Conservation (phyloP, 2,329 filamentous ascomycete genomes). For the Colletotrichum trifolii region DNA sequence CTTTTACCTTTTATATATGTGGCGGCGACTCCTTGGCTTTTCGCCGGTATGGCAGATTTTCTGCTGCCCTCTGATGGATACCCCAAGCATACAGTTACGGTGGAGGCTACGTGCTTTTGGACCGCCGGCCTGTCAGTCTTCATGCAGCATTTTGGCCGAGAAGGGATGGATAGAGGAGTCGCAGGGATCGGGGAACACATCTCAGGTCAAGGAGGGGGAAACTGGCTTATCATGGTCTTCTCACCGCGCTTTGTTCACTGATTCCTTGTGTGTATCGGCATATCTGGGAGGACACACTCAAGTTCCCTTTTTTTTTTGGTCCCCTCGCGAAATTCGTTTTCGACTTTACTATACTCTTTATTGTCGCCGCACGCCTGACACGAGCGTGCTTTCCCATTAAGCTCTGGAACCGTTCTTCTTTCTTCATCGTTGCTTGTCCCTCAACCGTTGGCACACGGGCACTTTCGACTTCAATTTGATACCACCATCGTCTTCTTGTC, state of each 20-base stretch:
- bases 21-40: constrained; percentile 28
- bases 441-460: constrained; percentile 28
- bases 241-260: constrained; percentile 22
- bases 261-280: constrained; percentile 18
- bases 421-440: constrained; percentile 26
- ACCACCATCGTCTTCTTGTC: constrained; percentile 31
- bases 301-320: constrained; percentile 17
- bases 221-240: constrained; percentile 15
- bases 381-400: constrained; percentile 16
- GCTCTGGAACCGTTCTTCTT: constrained; percentile 26
- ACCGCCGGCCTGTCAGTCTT: constrained; percentile 44
- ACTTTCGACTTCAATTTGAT: constrained; percentile 35
- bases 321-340: constrained; percentile 7
- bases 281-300: constrained; percentile 21
- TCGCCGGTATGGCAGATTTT: constrained; percentile 31
- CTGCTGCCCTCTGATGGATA: constrained; percentile 43
- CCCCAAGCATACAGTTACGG: constrained; percentile 48
- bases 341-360: constrained; percentile 16
- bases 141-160: constrained; percentile 47
- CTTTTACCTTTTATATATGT: constrained; percentile 32
- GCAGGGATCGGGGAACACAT: constrained; percentile 35
- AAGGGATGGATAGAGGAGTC: constrained; percentile 54
- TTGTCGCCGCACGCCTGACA: neutral
- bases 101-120: constrained; percentile 51
- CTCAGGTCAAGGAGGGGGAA: constrained; percentile 14